These are phyloP conservation scores for Ophiostoma sp. DNA, from an alignment of 2,329 filamentous ascomycete species.

Conservation along the genomic window DNA sequence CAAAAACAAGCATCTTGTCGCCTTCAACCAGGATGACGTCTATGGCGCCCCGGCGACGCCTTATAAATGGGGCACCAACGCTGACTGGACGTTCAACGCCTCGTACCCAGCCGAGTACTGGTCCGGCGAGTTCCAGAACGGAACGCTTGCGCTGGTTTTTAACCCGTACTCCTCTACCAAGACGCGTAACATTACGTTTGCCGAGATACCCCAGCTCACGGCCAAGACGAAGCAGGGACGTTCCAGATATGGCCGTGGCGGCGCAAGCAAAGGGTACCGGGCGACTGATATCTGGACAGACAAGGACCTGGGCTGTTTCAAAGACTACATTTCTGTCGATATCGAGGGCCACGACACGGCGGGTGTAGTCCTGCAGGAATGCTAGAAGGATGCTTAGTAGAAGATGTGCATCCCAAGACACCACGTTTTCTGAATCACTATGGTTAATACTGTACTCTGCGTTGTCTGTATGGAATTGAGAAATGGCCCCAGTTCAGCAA, in stretches of 20 bases:
- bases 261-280: conserved; percentile 32
- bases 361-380: conserved; percentile 25
- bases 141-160: conserved; percentile 45
- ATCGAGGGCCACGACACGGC: conserved; percentile 37
- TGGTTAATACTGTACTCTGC: not conserved
- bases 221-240: not conserved
- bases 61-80: conserved; percentile 46
- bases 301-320: conserved; percentile 37
- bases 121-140: conserved; percentile 40
- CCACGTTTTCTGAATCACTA: not conserved
- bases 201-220: conserved; percentile 42
- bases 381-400: not conserved
- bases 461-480: not conserved
- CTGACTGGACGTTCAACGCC: conserved; percentile 46
- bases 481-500: not conserved
- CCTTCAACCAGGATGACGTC: conserved; percentile 44
- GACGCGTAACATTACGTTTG: conserved; percentile 38
- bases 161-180: conserved; percentile 38
- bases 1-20: conserved; percentile 38
- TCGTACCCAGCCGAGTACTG: conserved; percentile 47
- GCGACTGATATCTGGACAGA: conserved; percentile 46
- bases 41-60: conserved; percentile 42
- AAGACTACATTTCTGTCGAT: conserved; percentile 30
- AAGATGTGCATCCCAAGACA: not conserved
- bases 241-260: not conserved